Evolutionary conservation across 2,329 filamentous ascomycete genomes (phyloP).

Genomic region (Aspergillus ibericus): DNA sequence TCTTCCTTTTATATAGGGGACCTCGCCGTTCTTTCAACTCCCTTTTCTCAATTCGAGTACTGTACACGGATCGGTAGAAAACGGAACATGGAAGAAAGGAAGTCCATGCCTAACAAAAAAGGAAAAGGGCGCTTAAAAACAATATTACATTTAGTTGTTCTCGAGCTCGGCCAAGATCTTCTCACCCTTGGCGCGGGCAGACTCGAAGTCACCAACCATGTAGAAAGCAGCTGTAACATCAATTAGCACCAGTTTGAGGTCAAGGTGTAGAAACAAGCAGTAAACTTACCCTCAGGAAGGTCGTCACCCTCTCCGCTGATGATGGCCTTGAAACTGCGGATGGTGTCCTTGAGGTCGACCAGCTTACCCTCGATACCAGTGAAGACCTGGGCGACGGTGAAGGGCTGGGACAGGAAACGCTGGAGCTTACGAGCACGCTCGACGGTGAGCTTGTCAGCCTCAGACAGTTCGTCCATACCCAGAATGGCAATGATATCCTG

Average conservation of each 20-base stretch:
- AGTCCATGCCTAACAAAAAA: slow-evolving; percentile 32
- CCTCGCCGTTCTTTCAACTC: slow-evolving; percentile 27
- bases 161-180: slow-evolving; percentile 98
- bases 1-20: slow-evolving; percentile 15
- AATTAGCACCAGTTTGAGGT: slow-evolving; percentile 9
- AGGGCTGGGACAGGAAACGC: slow-evolving; percentile 99
- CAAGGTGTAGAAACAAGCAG: not conserved
- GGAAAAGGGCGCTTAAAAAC: slow-evolving; percentile 40
- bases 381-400: slow-evolving; percentile 77
- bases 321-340: slow-evolving; percentile 95
- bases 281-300: slow-evolving; percentile 77
- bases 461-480: slow-evolving; percentile 99
- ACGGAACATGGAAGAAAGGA: slow-evolving; percentile 36
- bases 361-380: slow-evolving; percentile 90
- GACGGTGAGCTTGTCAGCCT: slow-evolving; percentile 99
- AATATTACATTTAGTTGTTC: slow-evolving; percentile 50
- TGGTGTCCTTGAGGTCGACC: slow-evolving; percentile 98
- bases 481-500: slow-evolving; percentile 99
- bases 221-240: slow-evolving; percentile 68
- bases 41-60: slow-evolving; percentile 42
- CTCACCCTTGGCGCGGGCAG: slow-evolving; percentile 94
- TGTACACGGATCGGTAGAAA: slow-evolving; percentile 43
- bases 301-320: slow-evolving; percentile 92
- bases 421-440: slow-evolving; percentile 99
- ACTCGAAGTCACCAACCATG: slow-evolving; percentile 97